Conservation (phyloP, 805 yeast genomes). For the Teunomyces stri region DNA sequence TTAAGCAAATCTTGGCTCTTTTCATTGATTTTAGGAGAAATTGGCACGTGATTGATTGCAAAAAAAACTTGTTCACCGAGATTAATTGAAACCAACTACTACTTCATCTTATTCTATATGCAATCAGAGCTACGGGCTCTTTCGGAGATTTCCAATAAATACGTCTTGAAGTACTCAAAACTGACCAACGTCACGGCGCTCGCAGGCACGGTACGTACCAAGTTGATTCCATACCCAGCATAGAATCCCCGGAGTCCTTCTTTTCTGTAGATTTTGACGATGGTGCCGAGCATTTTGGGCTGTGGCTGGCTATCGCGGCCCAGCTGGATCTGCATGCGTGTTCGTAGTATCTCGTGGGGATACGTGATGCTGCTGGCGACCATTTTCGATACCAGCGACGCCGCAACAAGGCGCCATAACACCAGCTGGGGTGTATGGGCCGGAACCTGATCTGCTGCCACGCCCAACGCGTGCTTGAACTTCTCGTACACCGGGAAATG, state of each 20-base stretch:
- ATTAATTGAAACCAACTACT: too few relatives aligned
- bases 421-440: neutral
- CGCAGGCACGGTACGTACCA: constrained; percentile 90
- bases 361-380: constrained; percentile 85
- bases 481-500: constrained; percentile 93
- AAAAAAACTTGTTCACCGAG: too few relatives aligned
- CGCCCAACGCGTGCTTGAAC: constrained; percentile 54
- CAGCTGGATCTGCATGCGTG: constrained; percentile 74
- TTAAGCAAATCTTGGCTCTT: too few relatives aligned
- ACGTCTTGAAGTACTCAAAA: constrained; percentile 74
- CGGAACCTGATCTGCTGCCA: neutral
- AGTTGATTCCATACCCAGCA: constrained; percentile 82
- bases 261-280: constrained; percentile 45
- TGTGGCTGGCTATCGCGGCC: constrained; percentile 9
- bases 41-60: too few relatives aligned
- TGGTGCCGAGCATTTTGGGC: constrained; percentile 26
- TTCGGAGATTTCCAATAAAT: constrained; percentile 38
- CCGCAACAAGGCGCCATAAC: constrained; percentile 40
- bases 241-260: constrained; percentile 86
- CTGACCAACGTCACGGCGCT: constrained; percentile 93
- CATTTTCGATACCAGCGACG: constrained; percentile 83
- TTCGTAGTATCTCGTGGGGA: constrained; percentile 93
- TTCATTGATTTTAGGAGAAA: too few relatives aligned
- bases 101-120: neutral
- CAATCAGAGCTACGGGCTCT: neutral